phyloP scores from a whole-genome alignment of 2,329 filamentous ascomycete genomes.

The Pseudovirgaria hyperparasitica region DNA sequence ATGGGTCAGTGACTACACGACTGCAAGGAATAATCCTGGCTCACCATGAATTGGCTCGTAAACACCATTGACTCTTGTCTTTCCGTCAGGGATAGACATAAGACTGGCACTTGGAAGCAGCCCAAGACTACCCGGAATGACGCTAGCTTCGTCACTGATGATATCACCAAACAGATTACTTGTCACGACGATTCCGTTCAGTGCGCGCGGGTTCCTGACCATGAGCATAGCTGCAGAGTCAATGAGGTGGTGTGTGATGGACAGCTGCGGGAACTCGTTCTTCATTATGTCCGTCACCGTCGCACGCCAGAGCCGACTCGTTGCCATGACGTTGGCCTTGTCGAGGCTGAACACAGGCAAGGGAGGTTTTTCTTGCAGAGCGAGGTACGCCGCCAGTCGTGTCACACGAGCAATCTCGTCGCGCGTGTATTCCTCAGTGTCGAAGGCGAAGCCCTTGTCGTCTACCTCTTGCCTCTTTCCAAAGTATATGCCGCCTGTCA shows the following conservation, averaged over 20 bases:
- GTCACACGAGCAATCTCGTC: conserved; percentile 81
- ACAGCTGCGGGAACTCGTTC: conserved; percentile 77
- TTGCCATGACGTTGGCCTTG: conserved; percentile 94
- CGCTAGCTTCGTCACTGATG: conserved; percentile 86
- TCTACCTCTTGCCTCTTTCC: conserved; percentile 75
- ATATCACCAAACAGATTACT: conserved; percentile 96
- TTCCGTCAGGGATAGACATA: conserved; percentile 74
- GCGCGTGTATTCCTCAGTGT: conserved; percentile 78
- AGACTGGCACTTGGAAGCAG: conserved; percentile 80
- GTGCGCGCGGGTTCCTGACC: conserved; percentile 78
- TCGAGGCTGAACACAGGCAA: conserved; percentile 76
- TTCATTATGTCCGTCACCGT: conserved; percentile 73
- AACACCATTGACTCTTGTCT: conserved; percentile 78
- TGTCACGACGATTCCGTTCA: conserved; percentile 87
- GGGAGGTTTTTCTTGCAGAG: conserved; percentile 62
- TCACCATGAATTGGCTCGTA: conserved; percentile 95
- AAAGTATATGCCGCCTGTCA: conserved; percentile 93
- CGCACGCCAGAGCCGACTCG: conserved; percentile 78
- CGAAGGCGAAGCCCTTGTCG: conserved; percentile 54
- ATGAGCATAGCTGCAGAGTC: conserved; percentile 96
- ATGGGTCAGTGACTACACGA: conserved; percentile 6
- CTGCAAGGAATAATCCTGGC: conserved; percentile 8
- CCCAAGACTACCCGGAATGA: conserved; percentile 84
- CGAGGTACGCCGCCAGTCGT: conserved; percentile 68
- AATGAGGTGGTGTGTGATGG: conserved; percentile 80